Evolutionary conservation across 139 green algal species (phyloP).

Genomic region (Chlorella sorokiniana): DNA sequence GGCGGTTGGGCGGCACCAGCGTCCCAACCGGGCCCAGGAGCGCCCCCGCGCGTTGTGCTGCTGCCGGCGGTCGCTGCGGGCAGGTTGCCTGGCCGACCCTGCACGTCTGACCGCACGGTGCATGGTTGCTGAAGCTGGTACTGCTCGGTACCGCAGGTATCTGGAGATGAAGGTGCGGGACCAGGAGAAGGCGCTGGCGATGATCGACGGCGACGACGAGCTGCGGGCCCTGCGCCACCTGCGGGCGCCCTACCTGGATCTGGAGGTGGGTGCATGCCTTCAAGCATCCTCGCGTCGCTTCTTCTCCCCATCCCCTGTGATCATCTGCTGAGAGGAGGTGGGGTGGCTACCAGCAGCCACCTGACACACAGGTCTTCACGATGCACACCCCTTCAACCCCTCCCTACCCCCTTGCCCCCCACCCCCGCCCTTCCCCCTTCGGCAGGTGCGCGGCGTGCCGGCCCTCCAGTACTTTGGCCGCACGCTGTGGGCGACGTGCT

Average conservation of each 20-base stretch:
- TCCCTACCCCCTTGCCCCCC: neutral
- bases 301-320: no score
- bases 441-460: slow-evolving; percentile 79
- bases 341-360: no score
- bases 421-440: neutral
- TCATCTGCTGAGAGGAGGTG: no score
- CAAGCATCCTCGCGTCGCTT: no score
- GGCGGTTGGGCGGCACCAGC: neutral
- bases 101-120: neutral
- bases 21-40: no score
- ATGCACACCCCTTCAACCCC: neutral
- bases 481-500: slow-evolving; percentile 67
- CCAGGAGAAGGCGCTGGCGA: slow-evolving; percentile 80
- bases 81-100: no score
- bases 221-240: slow-evolving; percentile 71
- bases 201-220: slow-evolving; percentile 69
- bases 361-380: no score
- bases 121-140: neutral
- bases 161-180: slow-evolving; percentile 85
- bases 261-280: slow-evolving; percentile 74
- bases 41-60: no score
- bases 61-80: no score
- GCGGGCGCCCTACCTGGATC: slow-evolving; percentile 88
- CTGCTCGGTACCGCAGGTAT: slow-evolving; percentile 46
- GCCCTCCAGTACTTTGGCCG: slow-evolving; percentile 87